phyloP scores from a whole-genome alignment of 1,284 basidiomycete genomes.

The Gymnopus androsaceus region DNA sequence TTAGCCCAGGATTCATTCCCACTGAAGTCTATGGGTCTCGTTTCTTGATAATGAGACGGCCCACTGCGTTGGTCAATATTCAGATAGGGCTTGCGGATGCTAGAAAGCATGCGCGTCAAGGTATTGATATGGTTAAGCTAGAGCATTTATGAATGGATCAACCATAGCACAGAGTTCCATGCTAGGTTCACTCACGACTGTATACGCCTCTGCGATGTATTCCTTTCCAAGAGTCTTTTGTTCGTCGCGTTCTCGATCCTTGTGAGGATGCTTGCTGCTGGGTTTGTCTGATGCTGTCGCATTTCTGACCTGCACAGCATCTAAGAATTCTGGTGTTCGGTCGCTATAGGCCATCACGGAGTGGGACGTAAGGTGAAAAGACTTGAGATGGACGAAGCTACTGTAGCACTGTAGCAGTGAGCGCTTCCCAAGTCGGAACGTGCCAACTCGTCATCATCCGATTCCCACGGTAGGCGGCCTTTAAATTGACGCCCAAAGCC shows the following conservation, averaged over 20 bases:
- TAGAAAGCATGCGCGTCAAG: constrained; percentile 67
- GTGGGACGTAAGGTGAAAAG: too few species aligned
- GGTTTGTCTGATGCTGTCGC: constrained; percentile 30
- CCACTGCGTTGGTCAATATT: constrained; percentile 64
- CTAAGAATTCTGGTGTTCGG: constrained; percentile 63
- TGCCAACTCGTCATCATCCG: too few species aligned
- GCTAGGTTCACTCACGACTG: constrained; percentile 55
- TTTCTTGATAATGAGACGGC: constrained; percentile 49
- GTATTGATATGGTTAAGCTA: constrained; percentile 75
- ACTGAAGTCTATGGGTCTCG: constrained; percentile 57
- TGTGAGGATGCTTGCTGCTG: constrained; percentile 47
- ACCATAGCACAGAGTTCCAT: constrained; percentile 8
- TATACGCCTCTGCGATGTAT: constrained; percentile 73
- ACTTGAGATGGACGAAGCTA: too few species aligned
- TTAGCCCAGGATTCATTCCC: constrained; percentile 61
- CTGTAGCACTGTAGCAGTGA: too few species aligned
- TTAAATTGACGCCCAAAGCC: too few species aligned
- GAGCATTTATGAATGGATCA: constrained; percentile 5
- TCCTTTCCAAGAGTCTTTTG: constrained; percentile 58
- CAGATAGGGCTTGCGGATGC: constrained; percentile 77
- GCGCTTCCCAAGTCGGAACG: too few species aligned
- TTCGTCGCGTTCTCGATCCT: constrained; percentile 26
- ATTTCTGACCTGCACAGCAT: constrained; percentile 50
- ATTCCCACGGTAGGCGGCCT: too few species aligned
- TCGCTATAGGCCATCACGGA: constrained; percentile 58